Base-by-base conservation (phyloP, 306 rosid species). In the Cicer chorassanicum region DNA sequence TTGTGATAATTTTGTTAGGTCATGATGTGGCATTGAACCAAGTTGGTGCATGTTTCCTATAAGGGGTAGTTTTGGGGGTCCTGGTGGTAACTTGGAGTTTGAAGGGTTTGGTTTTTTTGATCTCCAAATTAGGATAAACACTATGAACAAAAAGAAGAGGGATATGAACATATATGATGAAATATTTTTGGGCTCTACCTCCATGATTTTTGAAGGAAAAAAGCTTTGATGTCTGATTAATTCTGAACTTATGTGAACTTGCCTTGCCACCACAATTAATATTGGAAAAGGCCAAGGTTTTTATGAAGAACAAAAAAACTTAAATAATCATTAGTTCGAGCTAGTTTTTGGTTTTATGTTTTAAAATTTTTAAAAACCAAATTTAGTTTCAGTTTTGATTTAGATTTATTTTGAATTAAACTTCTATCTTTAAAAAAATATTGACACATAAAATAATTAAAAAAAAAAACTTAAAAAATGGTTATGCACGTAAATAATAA, bases 21-120 rank as follows among this genome's bases (percentile, higher is more conserved):
- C 8, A 1, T 50, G 71, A 59, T 82, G 82, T 19, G 70, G 71
- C 69, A 72, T 45, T 7, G 66, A 2, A 34, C 82, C 80, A 68
- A 82, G 54, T 24, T 61, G 86, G 69, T 78, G 82, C 7, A 82
- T 51, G 80, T 78, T 78, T 14, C 86, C 82, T 59, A 78, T 73
- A 9, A 77, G 24, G 68, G 85, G 85, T 12, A 78, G 53, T 74
- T 61, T 82, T 19, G 48, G 59, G 8, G 86, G 82, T 12, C 82
- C 86, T 9, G 86, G 82, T 18, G 86, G 86, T 45, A 76, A 65
- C 15, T 72, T 82, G 43, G 75, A 42, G 14, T 24, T 79, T 75
- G 84, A 59, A 18, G 46, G 11, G 1, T 80, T 75, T 34, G 79
- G 1, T 59, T 59, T 79, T 57, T 72, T 83, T 34, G 84, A 56